These are phyloP conservation scores for Penicillium lividum DNA, from an alignment of 495 filamentous ascomycete genomes.

Conservation along the genomic window DNA sequence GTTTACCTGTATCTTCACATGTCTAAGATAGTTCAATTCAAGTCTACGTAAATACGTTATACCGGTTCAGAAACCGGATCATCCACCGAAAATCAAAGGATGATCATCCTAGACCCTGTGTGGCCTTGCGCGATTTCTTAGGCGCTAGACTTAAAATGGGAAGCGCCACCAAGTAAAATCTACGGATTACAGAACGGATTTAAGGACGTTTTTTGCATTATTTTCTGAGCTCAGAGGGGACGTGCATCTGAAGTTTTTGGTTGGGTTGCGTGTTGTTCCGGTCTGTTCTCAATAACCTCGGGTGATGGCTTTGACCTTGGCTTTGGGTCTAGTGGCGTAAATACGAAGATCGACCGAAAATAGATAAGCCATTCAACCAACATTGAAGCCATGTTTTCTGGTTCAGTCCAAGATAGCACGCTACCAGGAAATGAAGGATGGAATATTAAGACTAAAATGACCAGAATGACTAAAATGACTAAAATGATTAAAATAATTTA, in stretches of 20 bases:
- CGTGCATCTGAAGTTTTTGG: background rate
- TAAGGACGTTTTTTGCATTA: background rate
- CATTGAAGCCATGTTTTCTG: too few relatives aligned
- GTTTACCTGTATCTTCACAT: too few relatives aligned
- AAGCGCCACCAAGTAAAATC: background rate
- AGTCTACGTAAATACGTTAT: too few relatives aligned
- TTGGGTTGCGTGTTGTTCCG: constrained; percentile 3
- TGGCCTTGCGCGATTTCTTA: constrained; percentile 11
- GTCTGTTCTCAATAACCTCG: constrained; percentile 1
- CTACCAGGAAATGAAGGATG: too few relatives aligned
- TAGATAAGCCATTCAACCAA: background rate
- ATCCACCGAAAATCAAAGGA: background rate
- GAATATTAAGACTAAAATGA: too few relatives aligned
- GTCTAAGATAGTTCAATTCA: too few relatives aligned
- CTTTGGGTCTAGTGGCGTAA: constrained; percentile 8
- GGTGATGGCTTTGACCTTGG: background rate
- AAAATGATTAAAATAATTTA: too few relatives aligned
- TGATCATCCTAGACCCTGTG: constrained; percentile 2
- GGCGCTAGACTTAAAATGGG: background rate
- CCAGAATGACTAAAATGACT: too few relatives aligned
- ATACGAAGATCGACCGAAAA: constrained; percentile 17
- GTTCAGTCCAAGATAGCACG: too few relatives aligned
- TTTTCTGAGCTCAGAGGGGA: background rate
- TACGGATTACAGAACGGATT: too few relatives aligned
- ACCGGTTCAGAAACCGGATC: background rate